Evolutionary conservation across 306 rosid genomes (phyloP), one percentile per base, ranked within the genome.

Genomic region (Canavalia ensiformis): DNA sequence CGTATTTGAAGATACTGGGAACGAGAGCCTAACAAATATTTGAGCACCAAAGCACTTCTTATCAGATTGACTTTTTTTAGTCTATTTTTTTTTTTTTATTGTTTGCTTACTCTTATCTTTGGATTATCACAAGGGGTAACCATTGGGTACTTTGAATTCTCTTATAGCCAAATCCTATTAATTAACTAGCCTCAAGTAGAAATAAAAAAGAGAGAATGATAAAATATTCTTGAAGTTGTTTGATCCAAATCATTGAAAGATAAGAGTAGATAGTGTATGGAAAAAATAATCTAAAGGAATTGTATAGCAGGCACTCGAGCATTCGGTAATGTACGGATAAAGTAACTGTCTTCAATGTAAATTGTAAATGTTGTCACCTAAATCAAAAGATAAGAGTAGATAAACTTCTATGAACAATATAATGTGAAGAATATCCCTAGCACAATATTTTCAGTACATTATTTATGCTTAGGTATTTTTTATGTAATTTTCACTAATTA

Each of bases 121-220:
- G 37, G 66, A 55, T 39, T 11, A 73, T 73, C 37, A 37, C 39
- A 33, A 54, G 52, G 62, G 52, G 10, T 35, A 57, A n/a, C 11
- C 28, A 50, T 50, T 46, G 45, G 29, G 11, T 7, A 70, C 30
- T 69, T 30, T 69, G 59, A 69, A 11, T 30, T 47, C 3, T 49
- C 75, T 47, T 10, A 68, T 68, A 54, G 31, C 46, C 45, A 47
- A 31, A 70, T 29, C 57, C 57, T 11, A 29, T 42, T 66, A 10
- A 29, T 66, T 66, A 28, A 18, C 25, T 18, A 18, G 1, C 59
- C 30, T n/a, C 1, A 54, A 54, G 55, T 54, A 13, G 8, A 54
- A 54, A 50, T 50, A 18, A 50, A 49, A 49, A 9, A 11, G 3
- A 11, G 18, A 50, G 2, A 8, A 49, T 7, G 13, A 11, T 49